Conservation (phyloP, 148 eudicot species). For the Vaccinium myrtillus region DNA sequence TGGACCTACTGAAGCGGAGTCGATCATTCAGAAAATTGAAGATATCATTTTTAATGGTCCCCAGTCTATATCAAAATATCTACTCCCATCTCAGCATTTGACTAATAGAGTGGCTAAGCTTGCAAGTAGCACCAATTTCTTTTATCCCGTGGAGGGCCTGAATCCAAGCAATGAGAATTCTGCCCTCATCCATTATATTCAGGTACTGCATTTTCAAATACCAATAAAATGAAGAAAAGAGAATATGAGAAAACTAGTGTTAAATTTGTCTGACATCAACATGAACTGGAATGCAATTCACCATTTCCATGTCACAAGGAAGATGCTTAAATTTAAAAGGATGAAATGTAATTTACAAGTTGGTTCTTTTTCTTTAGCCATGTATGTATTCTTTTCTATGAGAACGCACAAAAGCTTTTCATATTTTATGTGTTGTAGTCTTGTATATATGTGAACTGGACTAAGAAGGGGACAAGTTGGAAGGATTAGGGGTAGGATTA, state of each 20-base stretch:
- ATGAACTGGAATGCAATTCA: neutral
- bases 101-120: slow-evolving; percentile 74
- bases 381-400: neutral
- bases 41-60: slow-evolving; percentile 50
- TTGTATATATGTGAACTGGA: neutral
- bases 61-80: slow-evolving; percentile 52
- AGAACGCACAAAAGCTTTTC: neutral
- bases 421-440: neutral
- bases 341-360: neutral
- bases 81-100: slow-evolving; percentile 68
- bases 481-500: neutral
- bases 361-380: neutral
- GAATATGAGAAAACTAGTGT: neutral
- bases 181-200: slow-evolving; percentile 78
- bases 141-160: slow-evolving; percentile 59
- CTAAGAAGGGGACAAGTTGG: neutral
- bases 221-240: neutral
- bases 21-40: slow-evolving; percentile 58
- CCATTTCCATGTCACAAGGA: neutral
- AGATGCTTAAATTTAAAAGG: neutral
- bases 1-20: slow-evolving; percentile 62
- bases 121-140: slow-evolving; percentile 42
- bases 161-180: slow-evolving; percentile 87
- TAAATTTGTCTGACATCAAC: neutral
- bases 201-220: slow-evolving; percentile 35